Conservation (phyloP, 2,329 filamentous ascomycete species). For the Aspergillus unguis region DNA sequence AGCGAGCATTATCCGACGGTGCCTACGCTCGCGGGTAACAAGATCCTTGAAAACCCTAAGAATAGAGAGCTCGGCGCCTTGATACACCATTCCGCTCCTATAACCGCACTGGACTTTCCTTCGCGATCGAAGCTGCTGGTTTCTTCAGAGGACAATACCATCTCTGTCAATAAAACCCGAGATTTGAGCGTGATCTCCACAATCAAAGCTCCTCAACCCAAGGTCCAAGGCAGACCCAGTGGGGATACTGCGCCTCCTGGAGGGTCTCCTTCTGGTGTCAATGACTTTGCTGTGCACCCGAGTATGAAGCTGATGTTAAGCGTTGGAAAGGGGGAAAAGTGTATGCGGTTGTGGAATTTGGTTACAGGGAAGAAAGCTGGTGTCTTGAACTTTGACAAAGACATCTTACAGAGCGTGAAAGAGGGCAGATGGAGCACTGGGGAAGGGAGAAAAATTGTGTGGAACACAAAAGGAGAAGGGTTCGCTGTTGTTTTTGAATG, state of each 20-base stretch:
- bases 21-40: slow-evolving; percentile 65
- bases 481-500: slow-evolving; percentile 88
- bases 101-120: slow-evolving; percentile 78
- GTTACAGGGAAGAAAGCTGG: slow-evolving; percentile 95
- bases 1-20: slow-evolving; percentile 58
- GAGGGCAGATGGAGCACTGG: slow-evolving; percentile 74
- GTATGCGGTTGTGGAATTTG: slow-evolving; percentile 93
- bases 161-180: slow-evolving; percentile 79
- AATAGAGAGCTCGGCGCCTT: slow-evolving; percentile 87
- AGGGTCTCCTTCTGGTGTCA: slow-evolving; percentile 80
- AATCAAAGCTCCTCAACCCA: slow-evolving; percentile 85
- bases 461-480: slow-evolving; percentile 73
- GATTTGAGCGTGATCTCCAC: slow-evolving; percentile 86
- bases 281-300: slow-evolving; percentile 92
- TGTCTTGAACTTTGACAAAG: slow-evolving; percentile 77
- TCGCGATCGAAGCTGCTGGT: slow-evolving; percentile 82
- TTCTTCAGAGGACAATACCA: slow-evolving; percentile 85
- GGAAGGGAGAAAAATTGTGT: slow-evolving; percentile 77
- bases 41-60: slow-evolving; percentile 76
- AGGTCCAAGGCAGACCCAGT: slow-evolving; percentile 73
- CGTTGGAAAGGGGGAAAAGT: slow-evolving; percentile 82
- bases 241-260: slow-evolving; percentile 85
- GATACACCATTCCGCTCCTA: slow-evolving; percentile 77
- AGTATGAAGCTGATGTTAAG: slow-evolving; percentile 96
- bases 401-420: slow-evolving; percentile 69